Percentiles rank a stretch among this genome's conserved stretches.
These are phyloP conservation scores for Nymphaea colorata DNA, from an alignment of 164 flowering plant genomes.

Conservation along the genomic window DNA sequence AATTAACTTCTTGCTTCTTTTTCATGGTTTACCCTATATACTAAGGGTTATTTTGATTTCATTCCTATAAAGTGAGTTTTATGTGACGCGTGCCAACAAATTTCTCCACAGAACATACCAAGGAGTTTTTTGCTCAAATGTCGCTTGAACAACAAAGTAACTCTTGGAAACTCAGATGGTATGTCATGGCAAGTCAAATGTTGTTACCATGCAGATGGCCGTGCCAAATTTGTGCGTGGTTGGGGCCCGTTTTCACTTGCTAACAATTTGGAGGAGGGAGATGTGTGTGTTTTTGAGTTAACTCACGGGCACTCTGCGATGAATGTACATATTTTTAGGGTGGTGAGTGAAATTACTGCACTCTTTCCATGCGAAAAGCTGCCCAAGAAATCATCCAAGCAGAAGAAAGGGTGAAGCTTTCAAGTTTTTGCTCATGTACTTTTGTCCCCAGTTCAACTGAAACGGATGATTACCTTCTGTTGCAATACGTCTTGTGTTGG, in stretches of 20 bases:
- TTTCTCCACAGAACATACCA: background rate
- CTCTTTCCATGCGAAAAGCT: background rate
- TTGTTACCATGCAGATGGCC: background rate
- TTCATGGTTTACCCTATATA: no score
- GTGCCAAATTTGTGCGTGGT: background rate
- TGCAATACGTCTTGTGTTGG: background rate
- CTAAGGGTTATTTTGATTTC: no score
- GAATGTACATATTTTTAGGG: conserved; percentile 2
- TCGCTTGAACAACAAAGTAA: no score
- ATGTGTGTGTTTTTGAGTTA: conserved; percentile 2
- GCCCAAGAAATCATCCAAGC: no score
- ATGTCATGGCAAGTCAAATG: background rate
- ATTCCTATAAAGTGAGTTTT: no score
- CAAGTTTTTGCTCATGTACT: background rate
- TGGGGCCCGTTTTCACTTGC: background rate
- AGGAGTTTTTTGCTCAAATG: background rate
- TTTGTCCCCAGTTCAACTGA: background rate
- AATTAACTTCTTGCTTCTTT: no score
- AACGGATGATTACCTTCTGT: background rate
- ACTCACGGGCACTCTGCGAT: background rate
- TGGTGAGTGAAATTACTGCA: background rate
- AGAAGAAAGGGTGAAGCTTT: background rate
- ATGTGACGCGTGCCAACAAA: background rate
- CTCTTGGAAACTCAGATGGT: background rate
- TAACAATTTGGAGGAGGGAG: conserved; percentile 1